Evolutionary conservation across 1,139 yeast species (phyloP), one percentile per base, ranked within the genome.

Genomic region (Protomyces arabidopsidicola): DNA sequence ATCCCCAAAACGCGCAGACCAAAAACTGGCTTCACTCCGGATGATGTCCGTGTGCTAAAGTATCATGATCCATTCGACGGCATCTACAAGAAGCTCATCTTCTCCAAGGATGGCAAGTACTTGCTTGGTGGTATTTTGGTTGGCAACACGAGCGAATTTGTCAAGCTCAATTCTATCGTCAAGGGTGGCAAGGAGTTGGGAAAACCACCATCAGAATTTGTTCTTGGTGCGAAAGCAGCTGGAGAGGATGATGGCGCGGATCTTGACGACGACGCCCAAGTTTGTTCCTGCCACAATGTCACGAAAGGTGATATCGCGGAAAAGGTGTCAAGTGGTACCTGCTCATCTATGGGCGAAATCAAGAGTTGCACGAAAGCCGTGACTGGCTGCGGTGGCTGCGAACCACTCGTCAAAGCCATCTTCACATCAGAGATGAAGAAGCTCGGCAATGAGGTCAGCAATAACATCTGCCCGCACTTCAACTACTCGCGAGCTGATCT

Each of bases 341-440:
- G 73, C 48, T 63, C 66, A 1, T 70, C 74, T 18, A 56, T 74
- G 34, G 74, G 73, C 14, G 75, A 73, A 38, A 67, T 74, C 55
- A 74, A 74, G 67, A 70, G 73, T 20, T 67, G 71, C 55, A 74
- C 77, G 3, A 74, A 74, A 61, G 76, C 77, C 5, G 77, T 73
- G 24, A 73, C 76, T 22, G 75, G 76, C 1, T 74, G 77, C 59
- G 76, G 77, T 58, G 77, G 76, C 8, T 74, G 77, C 67, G 74
- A 73, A 42, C 75, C 75, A 3, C 73, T 75, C 1, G 72, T 74
- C 65, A 74, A 74, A 67, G 71, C 73, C 36, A 72, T 74, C 8
- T 74, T 74, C 65, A 73, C 72, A 35, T 66, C 72, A 1, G 76
- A 74, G 62, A 72, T 74, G 76, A 72, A 72, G 65, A 70, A 72